Conservation (phyloP, 345 rosid species). For the Brassica carinata region DNA sequence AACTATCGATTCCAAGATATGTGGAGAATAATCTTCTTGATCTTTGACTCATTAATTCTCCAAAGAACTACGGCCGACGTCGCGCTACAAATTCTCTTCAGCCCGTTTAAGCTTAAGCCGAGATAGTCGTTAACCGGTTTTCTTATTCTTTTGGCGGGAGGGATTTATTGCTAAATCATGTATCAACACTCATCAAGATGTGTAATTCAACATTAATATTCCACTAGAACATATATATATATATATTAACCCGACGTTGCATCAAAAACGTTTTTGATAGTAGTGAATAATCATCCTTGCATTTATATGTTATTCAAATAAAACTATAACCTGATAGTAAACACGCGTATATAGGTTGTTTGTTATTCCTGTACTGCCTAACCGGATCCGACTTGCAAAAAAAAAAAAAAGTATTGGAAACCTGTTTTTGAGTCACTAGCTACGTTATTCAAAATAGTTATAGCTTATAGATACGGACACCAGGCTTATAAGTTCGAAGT, state of each 20-base stretch:
- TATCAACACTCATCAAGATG: neutral
- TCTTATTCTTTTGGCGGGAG: too few relatives aligned
- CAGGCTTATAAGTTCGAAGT: neutral
- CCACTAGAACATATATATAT: neutral
- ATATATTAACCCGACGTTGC: neutral
- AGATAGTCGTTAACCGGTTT: too few relatives aligned
- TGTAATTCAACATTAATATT: neutral
- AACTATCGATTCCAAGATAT: too few relatives aligned
- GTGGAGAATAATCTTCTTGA: too few relatives aligned
- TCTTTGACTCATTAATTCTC: too few relatives aligned
- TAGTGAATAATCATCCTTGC: neutral
- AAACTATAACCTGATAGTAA: neutral
- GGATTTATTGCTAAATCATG: too few relatives aligned
- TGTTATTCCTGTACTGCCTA: neutral
- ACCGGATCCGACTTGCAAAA: neutral
- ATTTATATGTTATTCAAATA: neutral
- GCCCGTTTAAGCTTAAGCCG: too few relatives aligned
- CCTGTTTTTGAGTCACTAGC: neutral
- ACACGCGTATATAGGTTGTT: neutral
- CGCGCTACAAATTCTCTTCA: too few relatives aligned
- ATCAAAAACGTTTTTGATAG: neutral
- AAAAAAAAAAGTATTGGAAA: neutral
- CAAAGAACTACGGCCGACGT: too few relatives aligned
- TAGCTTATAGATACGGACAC: neutral
- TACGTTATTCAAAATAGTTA: neutral